Base-by-base conservation (phyloP, 495 filamentous ascomycete genomes). In the Penicillium ochrochloron region DNA sequence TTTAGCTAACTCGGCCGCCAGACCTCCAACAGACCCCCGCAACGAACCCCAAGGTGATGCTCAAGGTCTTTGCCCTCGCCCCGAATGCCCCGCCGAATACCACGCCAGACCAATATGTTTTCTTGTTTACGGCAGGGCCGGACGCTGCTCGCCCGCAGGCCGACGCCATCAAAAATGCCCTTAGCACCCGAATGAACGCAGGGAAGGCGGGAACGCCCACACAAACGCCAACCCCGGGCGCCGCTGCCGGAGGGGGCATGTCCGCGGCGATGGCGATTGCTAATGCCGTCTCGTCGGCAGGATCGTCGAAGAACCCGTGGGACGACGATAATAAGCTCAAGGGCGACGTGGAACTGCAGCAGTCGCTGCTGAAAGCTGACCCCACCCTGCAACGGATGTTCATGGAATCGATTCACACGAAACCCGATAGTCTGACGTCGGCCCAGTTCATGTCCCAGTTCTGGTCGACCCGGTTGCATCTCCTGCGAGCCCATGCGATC, bases 1-100 rank as follows among this genome's bases (percentile, higher is more conserved):
- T 39, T 15, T 15, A n/a, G 44, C 42, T 37, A n/a, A 27, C 21
- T 5, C 19, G 1, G 19, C 46, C 56, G 57, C 10, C 14, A 82
- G 80, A 98, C 80, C 84, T 99, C 42, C 93, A 98, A 70, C 94
- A 97, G 75, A 97, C 95, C 1, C 93, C 94, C 0, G 91, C 89
- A 50, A 88, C 80, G 9, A 86, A 83, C 19, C 78, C 91, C 14
- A 98, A 97, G 79, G 93, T 96, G 52, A 95, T 96, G 84, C 84
- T 97, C 46, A 95, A 93, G 75, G 85, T 98, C 56, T 89, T 96
- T 67, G 88, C 86, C 57, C 88, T 90, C 66, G 78, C 86, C 51
- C 78, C 85, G 31, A 80, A 82, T 46, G 71, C 76, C 1, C 63
- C 71, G 29, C 78, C 80, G 15, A 81, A 80, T 19, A 70, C 79